Evolutionary conservation across 164 flowering plant genomes (phyloP).

Genomic region (Kalanchoe fedtschenkoi): DNA sequence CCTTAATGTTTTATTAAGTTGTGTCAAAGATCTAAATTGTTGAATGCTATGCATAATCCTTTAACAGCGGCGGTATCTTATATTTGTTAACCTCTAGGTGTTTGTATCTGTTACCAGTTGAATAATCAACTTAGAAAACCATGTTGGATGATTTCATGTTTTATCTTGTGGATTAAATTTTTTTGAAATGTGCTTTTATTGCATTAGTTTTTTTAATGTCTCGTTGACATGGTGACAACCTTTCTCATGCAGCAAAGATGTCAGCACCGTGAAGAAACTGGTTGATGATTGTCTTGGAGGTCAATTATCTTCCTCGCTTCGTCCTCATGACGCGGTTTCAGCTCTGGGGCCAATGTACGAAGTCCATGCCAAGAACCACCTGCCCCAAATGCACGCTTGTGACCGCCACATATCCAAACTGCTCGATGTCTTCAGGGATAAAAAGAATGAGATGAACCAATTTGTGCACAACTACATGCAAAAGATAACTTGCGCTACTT

Average conservation of each 20-base stretch:
- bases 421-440: slow-evolving; percentile 51
- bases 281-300: slow-evolving; percentile 76
- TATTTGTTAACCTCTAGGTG: not conserved
- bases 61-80: too few species aligned
- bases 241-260: slow-evolving; percentile 79
- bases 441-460: slow-evolving; percentile 81
- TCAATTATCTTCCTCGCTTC: slow-evolving; percentile 74
- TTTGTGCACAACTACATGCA: slow-evolving; percentile 86
- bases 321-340: slow-evolving; percentile 99
- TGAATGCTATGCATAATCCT: too few species aligned
- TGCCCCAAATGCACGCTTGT: slow-evolving; percentile 73
- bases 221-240: not conserved
- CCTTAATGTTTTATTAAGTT: too few species aligned
- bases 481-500: slow-evolving; percentile 63
- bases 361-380: slow-evolving; percentile 79
- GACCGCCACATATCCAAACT: slow-evolving; percentile 55
- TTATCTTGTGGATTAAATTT: not conserved
- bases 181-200: not conserved
- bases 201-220: not conserved
- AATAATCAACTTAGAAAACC: not conserved
- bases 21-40: too few species aligned
- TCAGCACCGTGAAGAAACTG: slow-evolving; percentile 83
- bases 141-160: not conserved
- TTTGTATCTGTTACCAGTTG: not conserved
- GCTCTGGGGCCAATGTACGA: slow-evolving; percentile 99